Base-by-base conservation (phyloP, 2,329 filamentous ascomycete species). In the Chrysosporium keratinophilum region DNA sequence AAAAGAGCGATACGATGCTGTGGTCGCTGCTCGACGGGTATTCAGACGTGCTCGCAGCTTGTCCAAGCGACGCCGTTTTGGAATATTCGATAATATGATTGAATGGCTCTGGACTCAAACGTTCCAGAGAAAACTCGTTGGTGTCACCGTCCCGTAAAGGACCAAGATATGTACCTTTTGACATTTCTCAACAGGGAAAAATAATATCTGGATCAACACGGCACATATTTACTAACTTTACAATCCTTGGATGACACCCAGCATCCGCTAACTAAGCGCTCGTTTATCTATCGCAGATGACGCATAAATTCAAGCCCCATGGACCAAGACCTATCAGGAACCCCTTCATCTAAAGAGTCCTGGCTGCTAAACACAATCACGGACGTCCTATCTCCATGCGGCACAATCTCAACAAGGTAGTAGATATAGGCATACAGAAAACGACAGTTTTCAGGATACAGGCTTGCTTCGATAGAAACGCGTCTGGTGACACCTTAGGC, bases 351-450 rank as follows among this genome's bases (percentile, higher is more conserved):
- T 28, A 28, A 28, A 28, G 23, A 7, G 23, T 28, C 23, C 23
- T 28, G 23, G 7, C 17, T 15, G 43, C 51, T 43, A 47, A 54
- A 54, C 17, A 54, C 34, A 42, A 54, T 42, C 12, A 54, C 51
- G 35, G 51, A 54, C 43, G 33, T 17, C 37, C 51, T 41, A 49
- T 54, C 51, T 35, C 20, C 31, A 49, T 54, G 43, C 17, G 43
- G 51, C 3, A 19, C 51, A 41, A 48, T 44, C 23, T n/a, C 14
- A 31, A 35, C 42, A 35, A 47, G 12, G 11, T 54, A 14, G 33
- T 45, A 28, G 44, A 54, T 34, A 19, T 40, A 20, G 12, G 43
- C 28, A 47, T 54, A 54, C 51, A 23, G 48, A 17, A 20, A 15
- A 10, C 44, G 31, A 35, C 43, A 28, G 23, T 54, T 42, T 33